A percentile compares a stretch with the other conserved stretches of the same genome.
Evolutionary conservation across 345 rosid species (phyloP).

Genomic region (Erysimum cheiranthoides): DNA sequence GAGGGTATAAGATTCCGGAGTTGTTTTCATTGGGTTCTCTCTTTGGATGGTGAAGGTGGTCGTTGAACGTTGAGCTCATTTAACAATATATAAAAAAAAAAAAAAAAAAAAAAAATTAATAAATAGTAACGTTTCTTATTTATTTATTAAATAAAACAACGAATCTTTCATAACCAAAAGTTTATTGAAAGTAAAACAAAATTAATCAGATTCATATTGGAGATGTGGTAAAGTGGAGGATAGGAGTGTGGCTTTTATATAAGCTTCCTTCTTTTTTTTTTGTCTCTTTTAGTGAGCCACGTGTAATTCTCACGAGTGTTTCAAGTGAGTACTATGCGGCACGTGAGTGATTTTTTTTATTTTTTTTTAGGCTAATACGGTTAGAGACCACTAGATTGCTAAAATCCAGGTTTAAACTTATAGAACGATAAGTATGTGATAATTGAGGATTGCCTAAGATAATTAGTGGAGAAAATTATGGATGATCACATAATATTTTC

Average conservation of each 20-base stretch:
- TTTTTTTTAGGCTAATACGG: constrained; percentile 18
- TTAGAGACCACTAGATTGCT: constrained; percentile 43
- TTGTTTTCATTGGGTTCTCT: constrained; percentile 38
- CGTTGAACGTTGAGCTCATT: constrained; percentile 39
- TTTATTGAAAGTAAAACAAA: constrained; percentile 18
- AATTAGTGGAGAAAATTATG: constrained; percentile 32
- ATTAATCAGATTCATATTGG: background rate
- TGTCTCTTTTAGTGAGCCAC: constrained; percentile 3
- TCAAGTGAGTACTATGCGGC: constrained; percentile 12
- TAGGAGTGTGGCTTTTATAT: constrained; percentile 32
- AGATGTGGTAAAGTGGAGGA: constrained; percentile 4
- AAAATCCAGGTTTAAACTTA: constrained; percentile 17
- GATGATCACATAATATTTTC: constrained; percentile 27
- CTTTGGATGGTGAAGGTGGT: constrained; percentile 33
- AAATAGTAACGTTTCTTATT: background rate
- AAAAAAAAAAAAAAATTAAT: background rate
- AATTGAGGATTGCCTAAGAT: constrained; percentile 11
- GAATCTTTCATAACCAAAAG: background rate
- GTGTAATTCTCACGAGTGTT: constrained; percentile 20
- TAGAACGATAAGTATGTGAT: background rate
- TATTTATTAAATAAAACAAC: constrained; percentile 1
- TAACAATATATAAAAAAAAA: background rate
- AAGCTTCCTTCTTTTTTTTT: background rate
- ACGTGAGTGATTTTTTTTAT: constrained; percentile 3
- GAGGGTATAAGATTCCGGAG: constrained; percentile 25